Conservation (phyloP, 1,284 basidiomycete species). For the Pyrrhoderma noxium region DNA sequence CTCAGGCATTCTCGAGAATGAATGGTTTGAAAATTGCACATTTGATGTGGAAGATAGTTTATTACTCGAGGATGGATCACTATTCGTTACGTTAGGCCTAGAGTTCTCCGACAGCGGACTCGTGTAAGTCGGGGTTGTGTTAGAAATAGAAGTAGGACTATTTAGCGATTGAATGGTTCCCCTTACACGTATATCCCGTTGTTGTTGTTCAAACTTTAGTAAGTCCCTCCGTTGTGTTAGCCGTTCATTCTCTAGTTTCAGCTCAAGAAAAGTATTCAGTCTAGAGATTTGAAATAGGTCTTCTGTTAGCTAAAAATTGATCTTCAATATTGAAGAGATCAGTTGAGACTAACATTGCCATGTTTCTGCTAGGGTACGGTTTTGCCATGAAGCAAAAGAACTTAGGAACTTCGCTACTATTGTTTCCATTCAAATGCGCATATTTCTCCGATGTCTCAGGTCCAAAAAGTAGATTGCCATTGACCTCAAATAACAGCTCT, state of each 20-base stretch:
- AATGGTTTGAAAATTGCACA: too few species aligned
- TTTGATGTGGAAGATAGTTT: neutral
- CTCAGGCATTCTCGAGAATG: neutral
- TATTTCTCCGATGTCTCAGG: too few species aligned
- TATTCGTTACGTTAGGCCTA: neutral
- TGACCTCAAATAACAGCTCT: constrained; percentile 67
- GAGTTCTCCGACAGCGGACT: neutral
- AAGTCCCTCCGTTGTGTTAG: constrained; percentile 41
- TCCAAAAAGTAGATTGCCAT: constrained; percentile 53
- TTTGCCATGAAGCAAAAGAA: constrained; percentile 64
- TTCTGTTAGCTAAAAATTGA: neutral
- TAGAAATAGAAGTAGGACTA: neutral
- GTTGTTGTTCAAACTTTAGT: neutral
- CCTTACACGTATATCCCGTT: neutral
- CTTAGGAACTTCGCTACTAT: constrained; percentile 38
- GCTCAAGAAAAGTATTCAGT: constrained; percentile 70
- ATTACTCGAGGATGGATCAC: neutral
- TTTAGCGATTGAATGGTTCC: neutral
- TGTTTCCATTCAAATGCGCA: constrained; percentile 16
- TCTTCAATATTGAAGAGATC: constrained; percentile 16
- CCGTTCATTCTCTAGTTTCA: constrained; percentile 71
- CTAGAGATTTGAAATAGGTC: constrained; percentile 29
- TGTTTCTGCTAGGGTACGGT: constrained; percentile 69
- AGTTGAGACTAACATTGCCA: constrained; percentile 48
- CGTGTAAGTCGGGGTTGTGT: neutral